Base-by-base conservation (phyloP, 2,329 filamentous ascomycete genomes). In the Ambrosiella beaveri region DNA sequence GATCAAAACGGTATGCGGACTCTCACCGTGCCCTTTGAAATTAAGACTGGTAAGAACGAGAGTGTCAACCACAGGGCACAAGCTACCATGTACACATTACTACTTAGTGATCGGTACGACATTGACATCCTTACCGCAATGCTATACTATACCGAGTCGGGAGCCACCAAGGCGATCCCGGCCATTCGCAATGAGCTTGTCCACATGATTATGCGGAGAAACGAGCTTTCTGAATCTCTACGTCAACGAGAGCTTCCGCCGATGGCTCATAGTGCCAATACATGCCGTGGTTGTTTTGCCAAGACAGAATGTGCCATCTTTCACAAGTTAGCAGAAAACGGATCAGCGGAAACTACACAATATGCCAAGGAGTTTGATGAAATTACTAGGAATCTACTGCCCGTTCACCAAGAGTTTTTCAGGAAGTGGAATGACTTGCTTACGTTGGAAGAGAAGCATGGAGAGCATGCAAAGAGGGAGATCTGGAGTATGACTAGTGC, bases 141-240 rank as follows among this genome's bases (percentile, higher is more conserved):
- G 58, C 73, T 98, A 9, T 98, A 96, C 69, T 98, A 98, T 66
- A 85, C 95, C 73, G 93, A 97, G 68, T 88, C 82, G 1, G 91
- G 89, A 0, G 84, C 88, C 63, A 95, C 85, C 11, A 82, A 88
- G 64, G 83, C 89, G 19, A 87, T 98, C 49, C 88, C 89, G 2
- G 84, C 88, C 6, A 79, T 97, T 59, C 81, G 88, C 41, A 84
- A 88, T 63, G 93, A 98, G 68, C 79, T 98, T 56, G 83, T 89
- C 41, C 89, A 96, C 64, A 95, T 98, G 89, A 86, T 98, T 60
- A 90, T 97, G 74, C 86, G 95, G 69, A 85, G 93, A 56, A 98
- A 98, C 65, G 82, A 88, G 63, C 74, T 98, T 15, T 89, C 91
- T 2, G 85, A 85, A 63, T 89, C 88, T 66, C 81, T 96, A 47